Conservation (phyloP, 345 rosid genomes). For the Fremontodendron californicum region DNA sequence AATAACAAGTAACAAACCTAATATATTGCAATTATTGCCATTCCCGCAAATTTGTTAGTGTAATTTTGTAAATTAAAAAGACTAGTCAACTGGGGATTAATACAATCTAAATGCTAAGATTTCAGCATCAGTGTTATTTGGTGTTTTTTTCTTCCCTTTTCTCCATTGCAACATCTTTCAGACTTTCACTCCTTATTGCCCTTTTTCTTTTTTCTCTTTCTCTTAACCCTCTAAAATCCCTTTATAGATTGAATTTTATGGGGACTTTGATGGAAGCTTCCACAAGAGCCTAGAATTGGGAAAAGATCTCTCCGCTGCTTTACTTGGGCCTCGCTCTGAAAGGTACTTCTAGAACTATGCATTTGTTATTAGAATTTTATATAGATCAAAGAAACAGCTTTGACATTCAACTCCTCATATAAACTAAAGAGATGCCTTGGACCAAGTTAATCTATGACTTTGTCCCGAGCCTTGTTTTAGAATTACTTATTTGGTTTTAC, state of each 20-base stretch:
- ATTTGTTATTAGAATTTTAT: not conserved
- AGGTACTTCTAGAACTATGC: conserved; percentile 40
- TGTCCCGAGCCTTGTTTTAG: not conserved
- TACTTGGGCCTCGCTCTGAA: conserved; percentile 80
- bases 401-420: not conserved
- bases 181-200: not conserved
- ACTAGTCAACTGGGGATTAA: not conserved
- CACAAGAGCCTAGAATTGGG: conserved; percentile 84
- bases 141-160: not conserved
- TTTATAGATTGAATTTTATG: conserved; percentile 78
- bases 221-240: not conserved
- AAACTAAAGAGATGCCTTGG: no score
- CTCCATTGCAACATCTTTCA: not conserved
- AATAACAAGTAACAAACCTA: not conserved
- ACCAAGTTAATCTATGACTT: not conserved
- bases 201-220: not conserved
- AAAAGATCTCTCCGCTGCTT: conserved; percentile 82
- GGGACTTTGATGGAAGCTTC: conserved; percentile 82
- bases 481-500: not conserved
- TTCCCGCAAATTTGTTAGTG: not conserved
- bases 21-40: not conserved
- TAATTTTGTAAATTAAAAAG: not conserved
- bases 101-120: not conserved
- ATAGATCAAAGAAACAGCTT: not conserved
- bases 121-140: not conserved